Evolutionary conservation across 495 filamentous ascomycete species (phyloP).

Genomic region (Xeromyces bisporus): DNA sequence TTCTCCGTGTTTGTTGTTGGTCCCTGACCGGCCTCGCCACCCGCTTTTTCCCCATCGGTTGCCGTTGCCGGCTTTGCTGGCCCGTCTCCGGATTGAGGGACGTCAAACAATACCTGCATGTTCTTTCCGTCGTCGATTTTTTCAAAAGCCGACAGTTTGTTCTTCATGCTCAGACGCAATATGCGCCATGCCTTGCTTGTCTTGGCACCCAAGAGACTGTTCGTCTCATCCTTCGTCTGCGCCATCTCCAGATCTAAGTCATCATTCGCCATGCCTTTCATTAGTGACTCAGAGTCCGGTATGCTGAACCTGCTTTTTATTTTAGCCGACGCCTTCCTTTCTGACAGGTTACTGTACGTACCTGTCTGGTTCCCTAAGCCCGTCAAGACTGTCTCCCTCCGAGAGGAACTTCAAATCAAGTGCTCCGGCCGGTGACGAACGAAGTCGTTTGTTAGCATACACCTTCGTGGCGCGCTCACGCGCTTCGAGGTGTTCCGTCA

Average conservation of each 20-base stretch:
- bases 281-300: constrained; percentile 39
- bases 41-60: constrained; percentile 4
- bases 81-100: constrained; percentile 13
- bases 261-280: constrained; percentile 45
- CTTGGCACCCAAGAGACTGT: constrained; percentile 46
- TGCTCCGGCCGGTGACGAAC: constrained; percentile 49
- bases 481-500: constrained; percentile 46
- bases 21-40: constrained; percentile 4
- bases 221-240: constrained; percentile 50
- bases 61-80: constrained; percentile 11
- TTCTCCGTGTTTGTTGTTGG: constrained; percentile 9
- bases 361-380: constrained; percentile 40
- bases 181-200: constrained; percentile 80
- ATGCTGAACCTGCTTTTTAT: constrained; percentile 21
- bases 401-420: constrained; percentile 62
- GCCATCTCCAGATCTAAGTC: constrained; percentile 76
- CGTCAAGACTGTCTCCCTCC: constrained; percentile 42
- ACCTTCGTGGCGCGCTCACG: constrained; percentile 44
- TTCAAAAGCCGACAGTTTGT: constrained; percentile 60
- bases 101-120: constrained; percentile 34
- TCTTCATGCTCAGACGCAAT: constrained; percentile 57
- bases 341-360: constrained; percentile 12
- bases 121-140: constrained; percentile 71
- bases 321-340: not conserved
- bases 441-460: constrained; percentile 48